Conservation (phyloP, 805 yeast species). For the Nakazawaea peltata region DNA sequence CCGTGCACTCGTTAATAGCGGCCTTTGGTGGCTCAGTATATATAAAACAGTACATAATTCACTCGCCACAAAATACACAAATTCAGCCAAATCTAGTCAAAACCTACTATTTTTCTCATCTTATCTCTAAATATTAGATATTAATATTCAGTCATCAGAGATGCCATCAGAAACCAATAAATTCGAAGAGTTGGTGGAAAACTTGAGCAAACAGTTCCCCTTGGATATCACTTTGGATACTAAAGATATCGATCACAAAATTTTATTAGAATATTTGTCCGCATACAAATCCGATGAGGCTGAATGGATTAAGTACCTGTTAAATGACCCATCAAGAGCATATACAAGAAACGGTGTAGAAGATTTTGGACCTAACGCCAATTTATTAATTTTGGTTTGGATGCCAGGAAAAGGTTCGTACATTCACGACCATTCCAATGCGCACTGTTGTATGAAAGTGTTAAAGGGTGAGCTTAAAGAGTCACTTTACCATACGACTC, state of each 20-base stretch:
- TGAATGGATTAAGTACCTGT: slow-evolving; percentile 57
- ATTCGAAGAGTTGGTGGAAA: slow-evolving; percentile 20
- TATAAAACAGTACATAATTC: no score
- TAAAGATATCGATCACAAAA: slow-evolving; percentile 44
- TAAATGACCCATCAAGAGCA: slow-evolving; percentile 38
- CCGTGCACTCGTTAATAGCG: background rate
- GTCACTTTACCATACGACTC: slow-evolving; percentile 36
- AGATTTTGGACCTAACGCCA: slow-evolving; percentile 64
- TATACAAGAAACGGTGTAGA: slow-evolving; percentile 70
- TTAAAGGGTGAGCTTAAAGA: slow-evolving; percentile 53
- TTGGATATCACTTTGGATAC: slow-evolving; percentile 13
- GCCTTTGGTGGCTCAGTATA: no score
- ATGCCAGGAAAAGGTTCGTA: slow-evolving; percentile 54
- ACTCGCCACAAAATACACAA: no score
- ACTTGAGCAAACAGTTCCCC: slow-evolving; percentile 16
- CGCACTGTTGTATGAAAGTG: slow-evolving; percentile 70
- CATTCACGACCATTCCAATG: slow-evolving; percentile 70
- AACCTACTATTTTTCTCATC: no score
- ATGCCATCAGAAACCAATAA: no score
- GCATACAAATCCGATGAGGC: slow-evolving; percentile 35
- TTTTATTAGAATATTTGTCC: slow-evolving; percentile 37
- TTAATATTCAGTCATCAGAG: no score
- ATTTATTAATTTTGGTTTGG: slow-evolving; percentile 63
- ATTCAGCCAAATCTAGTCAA: no score
- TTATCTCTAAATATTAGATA: no score